phyloP scores from a whole-genome alignment of 2,329 filamentous ascomycete genomes.

The Penicillium concentricum region DNA sequence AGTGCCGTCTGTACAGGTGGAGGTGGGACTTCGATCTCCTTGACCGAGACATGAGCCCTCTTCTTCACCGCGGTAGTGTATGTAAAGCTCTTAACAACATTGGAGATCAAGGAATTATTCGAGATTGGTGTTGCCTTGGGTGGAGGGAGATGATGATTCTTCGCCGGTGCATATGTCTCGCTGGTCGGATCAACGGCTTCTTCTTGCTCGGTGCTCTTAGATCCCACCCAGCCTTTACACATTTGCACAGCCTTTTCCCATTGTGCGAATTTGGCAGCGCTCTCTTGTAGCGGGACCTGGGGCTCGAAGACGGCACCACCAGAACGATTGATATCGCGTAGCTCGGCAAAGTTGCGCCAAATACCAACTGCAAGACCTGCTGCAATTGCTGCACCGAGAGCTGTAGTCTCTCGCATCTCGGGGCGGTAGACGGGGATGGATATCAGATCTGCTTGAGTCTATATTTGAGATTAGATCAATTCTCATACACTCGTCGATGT shows the following conservation, averaged over 20 bases:
- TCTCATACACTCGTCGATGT: conserved; percentile 1
- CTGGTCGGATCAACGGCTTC: neutral
- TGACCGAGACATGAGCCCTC: conserved; percentile 11
- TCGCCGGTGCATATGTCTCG: neutral
- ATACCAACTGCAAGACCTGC: conserved; percentile 77
- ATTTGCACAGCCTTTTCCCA: conserved; percentile 76
- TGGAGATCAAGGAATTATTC: conserved; percentile 1
- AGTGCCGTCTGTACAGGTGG: conserved; percentile 15
- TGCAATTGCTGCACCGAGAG: conserved; percentile 82
- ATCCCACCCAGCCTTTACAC: conserved; percentile 64
- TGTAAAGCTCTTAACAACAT: conserved; percentile 10
- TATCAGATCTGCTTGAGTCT: conserved; percentile 79
- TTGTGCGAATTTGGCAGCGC: conserved; percentile 59
- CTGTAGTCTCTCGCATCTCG: conserved; percentile 86
- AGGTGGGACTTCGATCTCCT: conserved; percentile 15
- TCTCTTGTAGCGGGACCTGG: conserved; percentile 54
- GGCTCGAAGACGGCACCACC: conserved; percentile 72
- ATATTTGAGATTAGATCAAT: neutral
- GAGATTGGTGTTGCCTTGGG: neutral
- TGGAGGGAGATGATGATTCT: neutral
- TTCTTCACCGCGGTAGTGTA: conserved; percentile 4
- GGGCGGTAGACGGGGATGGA: conserved; percentile 81
- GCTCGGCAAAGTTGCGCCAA: conserved; percentile 72
- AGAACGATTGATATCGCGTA: conserved; percentile 68
- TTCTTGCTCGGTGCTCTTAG: neutral